A percentile compares a stretch with the other conserved stretches of the same genome.
Conservation (phyloP, 768 basidiomycete species). For the Mycena capillaripes region DNA sequence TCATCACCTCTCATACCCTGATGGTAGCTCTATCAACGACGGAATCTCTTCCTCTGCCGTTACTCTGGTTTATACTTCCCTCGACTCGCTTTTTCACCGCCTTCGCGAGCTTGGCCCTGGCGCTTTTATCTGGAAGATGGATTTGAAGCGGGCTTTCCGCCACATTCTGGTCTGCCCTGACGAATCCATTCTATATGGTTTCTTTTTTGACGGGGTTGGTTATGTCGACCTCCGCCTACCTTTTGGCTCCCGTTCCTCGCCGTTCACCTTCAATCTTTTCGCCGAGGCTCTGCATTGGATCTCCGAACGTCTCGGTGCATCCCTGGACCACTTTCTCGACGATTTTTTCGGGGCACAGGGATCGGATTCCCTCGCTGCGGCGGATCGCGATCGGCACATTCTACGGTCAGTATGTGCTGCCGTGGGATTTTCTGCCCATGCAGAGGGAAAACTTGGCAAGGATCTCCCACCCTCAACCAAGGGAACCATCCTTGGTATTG, state of each 20-base stretch:
- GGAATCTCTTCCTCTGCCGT: too few species aligned
- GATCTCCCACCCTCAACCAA: slow-evolving; percentile 1
- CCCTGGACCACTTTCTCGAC: slow-evolving; percentile 9
- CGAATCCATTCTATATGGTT: neutral
- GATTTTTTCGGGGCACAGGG: slow-evolving; percentile 14
- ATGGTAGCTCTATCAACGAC: neutral
- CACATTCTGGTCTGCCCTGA: too few species aligned
- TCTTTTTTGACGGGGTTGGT: slow-evolving; percentile 13
- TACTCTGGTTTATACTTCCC: too few species aligned
- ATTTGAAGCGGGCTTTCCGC: too few species aligned
- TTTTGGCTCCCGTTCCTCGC: neutral
- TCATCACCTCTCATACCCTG: neutral
- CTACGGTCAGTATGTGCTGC: neutral
- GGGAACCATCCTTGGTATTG: slow-evolving; percentile 12
- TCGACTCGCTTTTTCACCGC: too few species aligned
- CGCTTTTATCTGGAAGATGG: slow-evolving; percentile 10
- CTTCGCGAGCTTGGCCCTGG: too few species aligned
- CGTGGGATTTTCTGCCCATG: slow-evolving; percentile 4
- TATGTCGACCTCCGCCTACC: slow-evolving; percentile 11
- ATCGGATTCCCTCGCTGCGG: neutral
- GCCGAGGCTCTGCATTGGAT: slow-evolving; percentile 4
- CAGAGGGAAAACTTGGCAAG: neutral
- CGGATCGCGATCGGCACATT: neutral
- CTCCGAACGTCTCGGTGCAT: slow-evolving; percentile 1
- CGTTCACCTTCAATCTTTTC: slow-evolving; percentile 18